These are phyloP conservation scores for Zoysia matrella DNA, from an alignment of 202 grass and related monocot genomes.

Conservation along the genomic window DNA sequence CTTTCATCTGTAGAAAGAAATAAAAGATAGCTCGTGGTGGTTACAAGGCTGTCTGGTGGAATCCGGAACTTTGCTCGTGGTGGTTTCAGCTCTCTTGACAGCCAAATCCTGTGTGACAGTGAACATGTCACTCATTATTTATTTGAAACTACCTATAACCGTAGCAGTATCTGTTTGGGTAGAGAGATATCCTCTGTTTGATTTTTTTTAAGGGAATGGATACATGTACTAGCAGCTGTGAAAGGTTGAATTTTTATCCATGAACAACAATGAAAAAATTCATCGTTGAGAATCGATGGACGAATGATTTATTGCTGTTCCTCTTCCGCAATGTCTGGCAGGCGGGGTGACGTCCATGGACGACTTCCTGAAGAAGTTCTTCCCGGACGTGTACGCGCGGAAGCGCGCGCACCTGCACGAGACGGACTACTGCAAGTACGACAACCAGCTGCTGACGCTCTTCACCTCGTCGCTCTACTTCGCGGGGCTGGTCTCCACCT, in stretches of 20 bases:
- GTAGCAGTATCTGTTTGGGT: background rate
- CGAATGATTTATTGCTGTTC: too few relatives aligned
- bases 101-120: background rate
- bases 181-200: background rate
- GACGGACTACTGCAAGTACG: slow-evolving; percentile 99
- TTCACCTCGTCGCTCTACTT: slow-evolving; percentile 99
- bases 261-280: too few relatives aligned
- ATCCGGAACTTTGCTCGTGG: background rate
- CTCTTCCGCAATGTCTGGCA: background rate
- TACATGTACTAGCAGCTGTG: too few relatives aligned
- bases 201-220: too few relatives aligned
- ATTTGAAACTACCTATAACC: background rate
- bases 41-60: background rate
- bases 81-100: background rate
- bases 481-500: slow-evolving; percentile 85
- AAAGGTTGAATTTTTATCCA: background rate
- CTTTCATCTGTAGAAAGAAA: too few relatives aligned
- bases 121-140: too few relatives aligned
- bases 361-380: slow-evolving; percentile 84
- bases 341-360: slow-evolving; percentile 98
- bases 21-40: background rate
- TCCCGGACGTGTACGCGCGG: slow-evolving; percentile 70
- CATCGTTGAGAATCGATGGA: too few relatives aligned
- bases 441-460: slow-evolving; percentile 91
- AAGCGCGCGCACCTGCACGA: slow-evolving; percentile 70